Evolutionary conservation across 768 basidiomycete genomes (phyloP).

Genomic region (Erythrobasidium yunnanense): DNA sequence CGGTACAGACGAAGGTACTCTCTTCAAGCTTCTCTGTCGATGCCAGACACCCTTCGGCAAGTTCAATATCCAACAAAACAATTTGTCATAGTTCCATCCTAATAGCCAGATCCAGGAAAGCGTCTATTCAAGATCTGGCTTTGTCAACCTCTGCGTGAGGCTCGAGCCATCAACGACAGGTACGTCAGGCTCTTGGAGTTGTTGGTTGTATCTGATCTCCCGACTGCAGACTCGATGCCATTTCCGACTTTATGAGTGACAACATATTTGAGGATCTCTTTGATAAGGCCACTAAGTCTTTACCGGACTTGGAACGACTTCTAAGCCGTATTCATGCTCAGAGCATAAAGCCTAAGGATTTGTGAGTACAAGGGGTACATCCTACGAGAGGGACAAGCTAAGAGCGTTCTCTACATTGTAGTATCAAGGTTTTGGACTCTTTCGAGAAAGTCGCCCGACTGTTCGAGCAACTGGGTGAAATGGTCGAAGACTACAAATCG

Average conservation of each 20-base stretch:
- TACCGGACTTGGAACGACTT: slow-evolving; percentile 86
- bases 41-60: slow-evolving; percentile 85
- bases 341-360: slow-evolving; percentile 75
- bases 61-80: background rate
- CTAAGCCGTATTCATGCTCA: slow-evolving; percentile 91
- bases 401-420: background rate
- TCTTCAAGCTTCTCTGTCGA: slow-evolving; percentile 62
- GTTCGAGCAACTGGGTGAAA: slow-evolving; percentile 53
- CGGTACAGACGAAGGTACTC: slow-evolving; percentile 80
- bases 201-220: slow-evolving; percentile 22
- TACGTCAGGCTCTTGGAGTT: too few relatives aligned
- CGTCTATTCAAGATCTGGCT: slow-evolving; percentile 94
- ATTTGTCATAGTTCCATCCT: background rate
- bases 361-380: slow-evolving; percentile 40
- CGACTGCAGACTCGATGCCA: slow-evolving; percentile 68
- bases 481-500: slow-evolving; percentile 64
- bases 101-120: slow-evolving; percentile 52
- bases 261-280: slow-evolving; percentile 68
- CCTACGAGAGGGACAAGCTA: background rate
- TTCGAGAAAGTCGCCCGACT: slow-evolving; percentile 65
- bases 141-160: slow-evolving; percentile 75
- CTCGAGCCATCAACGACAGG: slow-evolving; percentile 78
- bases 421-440: slow-evolving; percentile 46
- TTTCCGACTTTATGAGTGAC: slow-evolving; percentile 76
- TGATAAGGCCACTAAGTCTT: slow-evolving; percentile 59